Percentiles rank a stretch among this genome's conserved stretches.
Conservation (phyloP, 2,329 filamentous ascomycete genomes). For the Ceratocystis ficicola region DNA sequence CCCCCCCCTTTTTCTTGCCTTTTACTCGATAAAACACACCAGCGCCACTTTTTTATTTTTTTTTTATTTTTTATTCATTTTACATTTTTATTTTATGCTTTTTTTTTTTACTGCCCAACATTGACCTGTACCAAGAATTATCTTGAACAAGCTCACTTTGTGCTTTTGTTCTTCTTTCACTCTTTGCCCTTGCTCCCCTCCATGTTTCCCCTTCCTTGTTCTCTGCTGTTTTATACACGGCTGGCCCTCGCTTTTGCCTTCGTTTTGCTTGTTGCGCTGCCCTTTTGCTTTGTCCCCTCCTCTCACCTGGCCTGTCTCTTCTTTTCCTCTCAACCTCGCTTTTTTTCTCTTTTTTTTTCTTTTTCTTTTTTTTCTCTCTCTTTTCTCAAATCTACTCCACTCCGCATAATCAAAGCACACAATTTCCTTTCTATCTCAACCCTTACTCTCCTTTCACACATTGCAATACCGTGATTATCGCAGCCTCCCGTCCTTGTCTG, state of each 20-base stretch:
- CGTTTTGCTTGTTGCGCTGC: background rate
- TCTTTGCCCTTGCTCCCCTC: background rate
- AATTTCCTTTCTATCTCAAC: slow-evolving; percentile 15
- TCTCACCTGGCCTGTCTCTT: background rate
- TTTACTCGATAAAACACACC: no score
- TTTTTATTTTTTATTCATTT: background rate
- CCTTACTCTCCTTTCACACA: slow-evolving; percentile 12
- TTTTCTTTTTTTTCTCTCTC: slow-evolving; percentile 1
- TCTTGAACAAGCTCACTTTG: background rate
- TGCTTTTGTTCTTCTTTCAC: background rate
- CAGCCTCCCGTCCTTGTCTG: background rate
- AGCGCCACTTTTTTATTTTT: background rate
- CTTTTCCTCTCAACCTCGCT: slow-evolving; percentile 2
- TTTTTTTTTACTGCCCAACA: background rate
- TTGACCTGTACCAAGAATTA: background rate
- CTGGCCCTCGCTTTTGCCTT: background rate
- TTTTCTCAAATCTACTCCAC: slow-evolving; percentile 4
- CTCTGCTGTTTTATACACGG: background rate
- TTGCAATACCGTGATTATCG: background rate
- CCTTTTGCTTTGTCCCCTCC: background rate
- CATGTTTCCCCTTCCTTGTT: background rate
- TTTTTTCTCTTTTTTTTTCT: background rate
- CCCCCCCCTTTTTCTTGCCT: background rate
- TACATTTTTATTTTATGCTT: background rate
- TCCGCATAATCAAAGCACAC: slow-evolving; percentile 11